Conservation (phyloP, 1,284 basidiomycete species). For the Melampsora larici-populina region DNA sequence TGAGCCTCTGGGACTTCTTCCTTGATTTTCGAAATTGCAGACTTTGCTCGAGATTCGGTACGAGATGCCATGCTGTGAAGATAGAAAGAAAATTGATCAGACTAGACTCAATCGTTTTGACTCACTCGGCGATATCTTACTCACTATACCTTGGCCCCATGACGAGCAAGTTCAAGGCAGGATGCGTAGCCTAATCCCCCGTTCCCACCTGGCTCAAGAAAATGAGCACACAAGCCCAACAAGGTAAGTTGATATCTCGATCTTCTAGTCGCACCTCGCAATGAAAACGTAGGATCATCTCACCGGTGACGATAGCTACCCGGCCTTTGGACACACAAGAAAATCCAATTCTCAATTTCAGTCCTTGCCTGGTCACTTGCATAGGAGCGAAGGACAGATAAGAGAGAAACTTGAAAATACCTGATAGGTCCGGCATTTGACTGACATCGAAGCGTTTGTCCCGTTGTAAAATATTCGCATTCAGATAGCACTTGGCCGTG, state of each 20-base stretch:
- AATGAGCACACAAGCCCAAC: not conserved
- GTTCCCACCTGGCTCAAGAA: not conserved
- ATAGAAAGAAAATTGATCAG: not conserved
- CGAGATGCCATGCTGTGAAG: not conserved
- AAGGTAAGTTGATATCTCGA: not conserved
- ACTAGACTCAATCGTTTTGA: not conserved
- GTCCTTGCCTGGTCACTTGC: too few relatives aligned
- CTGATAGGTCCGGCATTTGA: too few relatives aligned
- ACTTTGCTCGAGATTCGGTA: not conserved
- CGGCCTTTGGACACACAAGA: not conserved
- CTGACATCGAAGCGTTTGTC: too few relatives aligned
- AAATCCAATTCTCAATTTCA: too few relatives aligned
- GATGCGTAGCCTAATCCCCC: not conserved
- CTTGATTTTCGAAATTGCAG: slow-evolving; percentile 15
- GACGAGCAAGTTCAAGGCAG: slow-evolving; percentile 4
- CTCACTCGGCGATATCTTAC: not conserved
- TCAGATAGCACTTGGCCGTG: too few relatives aligned
- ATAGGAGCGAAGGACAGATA: too few relatives aligned
- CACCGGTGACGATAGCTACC: slow-evolving; percentile 6
- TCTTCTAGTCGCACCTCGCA: too few relatives aligned
- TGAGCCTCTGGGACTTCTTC: slow-evolving; percentile 44
- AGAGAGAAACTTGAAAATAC: too few relatives aligned
- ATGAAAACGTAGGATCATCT: not conserved
- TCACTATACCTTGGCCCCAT: slow-evolving; percentile 13
- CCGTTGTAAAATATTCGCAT: too few relatives aligned